Evolutionary conservation across 257 asterid genomes (phyloP).

Genomic region (Penstemon davidsonii): DNA sequence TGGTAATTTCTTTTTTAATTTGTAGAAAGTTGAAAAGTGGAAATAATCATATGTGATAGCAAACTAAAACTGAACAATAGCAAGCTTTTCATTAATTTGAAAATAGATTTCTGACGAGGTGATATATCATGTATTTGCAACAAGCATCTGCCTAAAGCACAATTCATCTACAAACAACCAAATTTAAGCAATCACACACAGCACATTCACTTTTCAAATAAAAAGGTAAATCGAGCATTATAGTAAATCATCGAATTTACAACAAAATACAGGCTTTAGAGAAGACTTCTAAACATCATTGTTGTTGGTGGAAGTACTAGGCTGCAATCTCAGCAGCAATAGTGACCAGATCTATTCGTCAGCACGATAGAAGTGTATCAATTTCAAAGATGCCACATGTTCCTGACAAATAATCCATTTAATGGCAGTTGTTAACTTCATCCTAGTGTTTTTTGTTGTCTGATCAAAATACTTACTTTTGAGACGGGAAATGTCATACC

Average conservation of each 20-base stretch:
- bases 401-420: conserved; percentile 49
- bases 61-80: no score
- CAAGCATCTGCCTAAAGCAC: not conserved
- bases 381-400: conserved; percentile 48
- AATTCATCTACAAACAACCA: not conserved
- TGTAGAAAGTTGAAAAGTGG: no score
- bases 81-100: no score
- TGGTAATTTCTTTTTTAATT: no score
- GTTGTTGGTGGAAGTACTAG: conserved; percentile 4
- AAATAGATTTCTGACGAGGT: no score
- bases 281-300: conserved; percentile 26
- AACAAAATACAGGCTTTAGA: conserved; percentile 19
- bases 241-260: conserved; percentile 29
- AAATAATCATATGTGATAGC: no score
- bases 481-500: not conserved
- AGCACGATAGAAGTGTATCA: conserved; percentile 74
- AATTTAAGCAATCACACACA: conserved; percentile 19
- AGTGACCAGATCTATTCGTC: conserved; percentile 30
- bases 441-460: not conserved
- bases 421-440: conserved; percentile 17
- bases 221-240: conserved; percentile 7
- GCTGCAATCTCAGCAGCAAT: conserved; percentile 22
- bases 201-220: conserved; percentile 1
- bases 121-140: not conserved
- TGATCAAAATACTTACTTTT: not conserved